Evolutionary conservation across 2,329 filamentous ascomycete species (phyloP).

Genomic region (Alternaria longipes): DNA sequence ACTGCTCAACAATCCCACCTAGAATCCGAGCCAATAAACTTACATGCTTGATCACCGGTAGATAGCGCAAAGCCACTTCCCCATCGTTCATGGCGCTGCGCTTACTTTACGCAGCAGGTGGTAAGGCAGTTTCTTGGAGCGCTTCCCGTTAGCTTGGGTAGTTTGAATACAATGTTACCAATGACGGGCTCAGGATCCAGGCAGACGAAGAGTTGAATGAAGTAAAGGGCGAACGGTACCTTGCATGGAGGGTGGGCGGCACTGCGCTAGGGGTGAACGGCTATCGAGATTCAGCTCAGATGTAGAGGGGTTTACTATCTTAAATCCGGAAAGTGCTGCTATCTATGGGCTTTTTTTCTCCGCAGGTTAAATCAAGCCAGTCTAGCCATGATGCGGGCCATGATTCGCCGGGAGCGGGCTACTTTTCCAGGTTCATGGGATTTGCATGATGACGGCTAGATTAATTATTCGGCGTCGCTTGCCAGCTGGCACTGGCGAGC

Average conservation of each 20-base stretch:
- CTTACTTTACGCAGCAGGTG: neutral
- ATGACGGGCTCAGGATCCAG: neutral
- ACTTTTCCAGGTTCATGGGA: slow-evolving; percentile 21
- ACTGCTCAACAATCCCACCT: slow-evolving; percentile 10
- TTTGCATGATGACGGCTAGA: slow-evolving; percentile 25
- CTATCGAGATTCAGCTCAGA: slow-evolving; percentile 21
- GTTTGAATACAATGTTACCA: neutral
- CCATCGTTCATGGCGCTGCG: neutral
- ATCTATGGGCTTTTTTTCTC: slow-evolving; percentile 14
- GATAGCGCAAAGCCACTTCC: neutral
- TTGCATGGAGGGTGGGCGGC: slow-evolving; percentile 31
- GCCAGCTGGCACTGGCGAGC: slow-evolving; percentile 25
- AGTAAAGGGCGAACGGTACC: slow-evolving; percentile 25
- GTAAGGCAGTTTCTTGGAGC: neutral
- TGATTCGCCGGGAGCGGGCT: slow-evolving; percentile 20
- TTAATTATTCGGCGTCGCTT: slow-evolving; percentile 8
- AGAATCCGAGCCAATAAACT: neutral
- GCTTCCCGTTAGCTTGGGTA: neutral
- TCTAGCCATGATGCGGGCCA: neutral
- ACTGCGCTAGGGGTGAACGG: slow-evolving; percentile 25
- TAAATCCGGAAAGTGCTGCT: slow-evolving; percentile 23
- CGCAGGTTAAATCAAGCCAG: neutral
- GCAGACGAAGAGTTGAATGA: neutral
- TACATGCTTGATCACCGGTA: neutral
- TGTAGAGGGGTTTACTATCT: neutral